phyloP scores from a whole-genome alignment of 305 asterid species.

The Fraxinus platypoda region DNA sequence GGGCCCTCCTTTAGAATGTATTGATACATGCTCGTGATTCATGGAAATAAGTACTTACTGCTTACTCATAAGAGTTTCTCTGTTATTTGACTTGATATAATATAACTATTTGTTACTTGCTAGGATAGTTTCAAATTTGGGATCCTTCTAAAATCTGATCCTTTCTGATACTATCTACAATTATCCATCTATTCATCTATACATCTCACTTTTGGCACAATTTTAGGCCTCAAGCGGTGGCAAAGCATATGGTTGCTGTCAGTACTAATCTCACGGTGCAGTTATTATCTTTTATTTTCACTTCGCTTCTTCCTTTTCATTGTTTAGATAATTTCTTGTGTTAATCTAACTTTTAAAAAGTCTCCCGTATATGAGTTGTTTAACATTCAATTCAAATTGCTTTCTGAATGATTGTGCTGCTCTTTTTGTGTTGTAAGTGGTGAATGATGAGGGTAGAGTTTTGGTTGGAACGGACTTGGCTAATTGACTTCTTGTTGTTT shows the following conservation, averaged over 20 bases:
- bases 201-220: constrained; percentile 21
- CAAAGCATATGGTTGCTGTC: constrained; percentile 99
- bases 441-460: neutral
- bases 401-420: constrained; percentile 1
- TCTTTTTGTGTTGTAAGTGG: neutral
- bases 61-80: neutral
- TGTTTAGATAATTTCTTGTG: constrained; percentile 22
- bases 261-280: constrained; percentile 90
- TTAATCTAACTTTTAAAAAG: constrained; percentile 2
- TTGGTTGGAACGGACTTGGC: neutral
- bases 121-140: neutral
- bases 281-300: constrained; percentile 26
- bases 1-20: neutral
- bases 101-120: neutral
- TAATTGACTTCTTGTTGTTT: neutral
- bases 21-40: neutral
- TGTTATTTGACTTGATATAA: neutral
- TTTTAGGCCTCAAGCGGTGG: constrained; percentile 85
- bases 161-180: neutral
- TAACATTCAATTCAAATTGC: constrained; percentile 4
- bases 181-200: constrained; percentile 5
- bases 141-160: neutral
- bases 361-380: constrained; percentile 2
- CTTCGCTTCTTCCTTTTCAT: constrained; percentile 16
- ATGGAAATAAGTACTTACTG: neutral